Evolutionary conservation across 345 rosid genomes (phyloP).

Genomic region (Gossypium sturtianum): DNA sequence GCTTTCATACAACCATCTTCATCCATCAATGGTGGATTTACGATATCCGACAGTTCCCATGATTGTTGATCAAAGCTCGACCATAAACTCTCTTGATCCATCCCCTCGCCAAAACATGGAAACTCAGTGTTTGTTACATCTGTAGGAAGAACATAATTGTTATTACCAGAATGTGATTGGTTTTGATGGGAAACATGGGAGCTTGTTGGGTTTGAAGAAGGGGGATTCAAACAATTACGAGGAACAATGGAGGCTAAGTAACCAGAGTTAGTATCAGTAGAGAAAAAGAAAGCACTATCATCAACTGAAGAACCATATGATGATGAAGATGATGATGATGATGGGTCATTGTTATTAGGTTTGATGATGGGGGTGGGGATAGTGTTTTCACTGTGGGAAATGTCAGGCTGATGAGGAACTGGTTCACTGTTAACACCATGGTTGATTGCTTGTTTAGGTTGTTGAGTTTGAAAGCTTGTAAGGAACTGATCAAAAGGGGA

Average conservation of each 20-base stretch:
- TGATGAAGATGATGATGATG: neutral
- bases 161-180: conserved; percentile 11
- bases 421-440: neutral
- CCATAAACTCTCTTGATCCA: conserved; percentile 24
- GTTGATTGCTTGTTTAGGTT: conserved; percentile 7
- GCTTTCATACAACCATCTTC: conserved; percentile 36
- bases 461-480: conserved; percentile 3
- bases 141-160: neutral
- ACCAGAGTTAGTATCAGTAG: conserved; percentile 53
- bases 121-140: conserved; percentile 6
- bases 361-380: neutral
- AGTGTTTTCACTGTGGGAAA: conserved; percentile 1
- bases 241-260: conserved; percentile 94
- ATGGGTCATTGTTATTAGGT: conserved; percentile 4
- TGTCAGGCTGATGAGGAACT: conserved; percentile 19
- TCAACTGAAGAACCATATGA: neutral
- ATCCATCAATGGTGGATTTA: conserved; percentile 32
- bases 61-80: conserved; percentile 15
- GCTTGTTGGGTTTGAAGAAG: conserved; percentile 20
- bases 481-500: conserved; percentile 36
- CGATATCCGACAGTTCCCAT: conserved; percentile 53
- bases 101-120: conserved; percentile 17
- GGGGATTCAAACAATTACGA: conserved; percentile 75
- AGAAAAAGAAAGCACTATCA: conserved; percentile 44
- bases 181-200: conserved; percentile 15